Percentiles rank a stretch among this genome's conserved stretches.
Conservation (phyloP, 1,284 basidiomycete genomes). For the Moniliella sp. region DNA sequence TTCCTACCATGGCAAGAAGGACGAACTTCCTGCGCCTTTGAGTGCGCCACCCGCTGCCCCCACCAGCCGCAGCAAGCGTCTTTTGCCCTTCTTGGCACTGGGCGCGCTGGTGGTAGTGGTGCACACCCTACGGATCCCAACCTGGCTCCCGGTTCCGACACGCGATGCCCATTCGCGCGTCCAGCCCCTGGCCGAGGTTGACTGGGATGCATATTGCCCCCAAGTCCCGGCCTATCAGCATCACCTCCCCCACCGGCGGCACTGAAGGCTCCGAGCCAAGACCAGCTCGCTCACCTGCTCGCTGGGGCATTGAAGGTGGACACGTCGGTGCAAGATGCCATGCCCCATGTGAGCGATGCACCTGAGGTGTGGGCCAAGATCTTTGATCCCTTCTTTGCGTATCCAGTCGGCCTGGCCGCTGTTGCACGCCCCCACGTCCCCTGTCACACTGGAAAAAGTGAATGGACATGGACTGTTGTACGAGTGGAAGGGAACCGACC, state of each 20-base stretch:
- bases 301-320: slow-evolving; percentile 11
- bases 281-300: neutral
- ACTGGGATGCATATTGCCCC: too few species aligned
- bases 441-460: slow-evolving; percentile 32
- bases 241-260: neutral
- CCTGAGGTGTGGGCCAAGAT: slow-evolving; percentile 9
- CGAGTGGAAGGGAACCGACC: slow-evolving; percentile 44
- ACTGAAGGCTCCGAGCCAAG: neutral
- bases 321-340: slow-evolving; percentile 12
- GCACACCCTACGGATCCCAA: too few species aligned
- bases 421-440: slow-evolving; percentile 7
- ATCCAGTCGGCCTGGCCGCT: slow-evolving; percentile 8
- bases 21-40: too few species aligned
- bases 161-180: too few species aligned
- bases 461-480: slow-evolving; percentile 48
- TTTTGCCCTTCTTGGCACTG: too few species aligned
- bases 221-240: too few species aligned
- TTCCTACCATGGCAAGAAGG: too few species aligned
- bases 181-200: too few species aligned
- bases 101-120: too few species aligned
- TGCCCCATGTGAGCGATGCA: slow-evolving; percentile 9
- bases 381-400: slow-evolving; percentile 11
- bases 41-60: too few species aligned
- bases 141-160: too few species aligned
- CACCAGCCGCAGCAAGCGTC: too few species aligned